phyloP scores from a whole-genome alignment of 345 rosid species.

The Citrus medica region DNA sequence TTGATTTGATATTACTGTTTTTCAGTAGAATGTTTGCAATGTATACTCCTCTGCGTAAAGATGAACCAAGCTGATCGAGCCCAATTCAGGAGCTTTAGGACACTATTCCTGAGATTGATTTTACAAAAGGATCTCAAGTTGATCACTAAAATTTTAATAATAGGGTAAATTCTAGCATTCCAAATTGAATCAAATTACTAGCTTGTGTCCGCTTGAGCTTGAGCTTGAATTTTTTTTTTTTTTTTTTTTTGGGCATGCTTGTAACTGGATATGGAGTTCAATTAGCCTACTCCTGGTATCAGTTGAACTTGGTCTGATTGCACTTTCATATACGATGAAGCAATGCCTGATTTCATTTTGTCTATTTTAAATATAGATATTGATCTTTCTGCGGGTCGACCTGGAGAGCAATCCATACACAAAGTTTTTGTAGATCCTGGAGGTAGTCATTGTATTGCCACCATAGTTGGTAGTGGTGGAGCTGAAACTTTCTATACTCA shows the following conservation, averaged over 20 bases:
- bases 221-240: no score
- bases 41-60: not conserved
- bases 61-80: slow-evolving; percentile 1
- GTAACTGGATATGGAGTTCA: not conserved
- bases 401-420: slow-evolving; percentile 90
- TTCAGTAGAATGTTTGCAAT: not conserved
- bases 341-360: not conserved
- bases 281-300: not conserved
- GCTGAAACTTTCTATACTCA: slow-evolving; percentile 89
- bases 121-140: not conserved
- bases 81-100: not conserved
- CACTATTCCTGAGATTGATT: not conserved
- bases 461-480: slow-evolving; percentile 75
- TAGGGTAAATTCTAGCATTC: not conserved
- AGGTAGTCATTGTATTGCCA: slow-evolving; percentile 92
- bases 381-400: slow-evolving; percentile 82
- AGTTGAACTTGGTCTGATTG: not conserved
- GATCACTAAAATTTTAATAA: not conserved
- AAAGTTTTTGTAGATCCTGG: slow-evolving; percentile 97
- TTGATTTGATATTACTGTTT: not conserved
- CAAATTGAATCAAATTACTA: not conserved
- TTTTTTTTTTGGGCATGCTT: not conserved
- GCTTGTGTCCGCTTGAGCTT: not conserved
- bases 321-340: not conserved
- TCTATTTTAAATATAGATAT: slow-evolving; percentile 43